These are phyloP conservation scores for Lactarius trivialis DNA, from an alignment of 768 basidiomycete genomes.

Conservation along the genomic window DNA sequence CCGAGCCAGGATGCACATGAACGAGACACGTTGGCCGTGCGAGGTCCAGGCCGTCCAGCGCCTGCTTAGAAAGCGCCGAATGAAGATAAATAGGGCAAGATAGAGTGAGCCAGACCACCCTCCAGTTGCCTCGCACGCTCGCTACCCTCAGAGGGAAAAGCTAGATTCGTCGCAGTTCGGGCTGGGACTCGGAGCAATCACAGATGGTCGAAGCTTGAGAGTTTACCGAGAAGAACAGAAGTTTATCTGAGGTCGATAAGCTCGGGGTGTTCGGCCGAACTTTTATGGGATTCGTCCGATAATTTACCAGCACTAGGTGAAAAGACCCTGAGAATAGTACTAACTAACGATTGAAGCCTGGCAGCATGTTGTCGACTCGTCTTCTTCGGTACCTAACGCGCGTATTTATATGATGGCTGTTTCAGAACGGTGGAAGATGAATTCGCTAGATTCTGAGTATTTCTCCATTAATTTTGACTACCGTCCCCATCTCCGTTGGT, in stretches of 20 bases:
- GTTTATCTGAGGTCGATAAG: not conserved
- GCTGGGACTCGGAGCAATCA: no score
- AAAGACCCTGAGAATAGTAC: no score
- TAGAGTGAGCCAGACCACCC: not conserved
- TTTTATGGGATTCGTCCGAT: not conserved
- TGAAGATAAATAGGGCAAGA: not conserved
- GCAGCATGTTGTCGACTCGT: no score
- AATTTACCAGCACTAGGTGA: no score
- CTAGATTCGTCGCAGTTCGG: not conserved
- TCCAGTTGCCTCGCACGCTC: not conserved
- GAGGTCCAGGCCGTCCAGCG: not conserved
- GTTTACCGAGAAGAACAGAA: not conserved
- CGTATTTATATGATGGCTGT: no score
- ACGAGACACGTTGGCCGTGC: not conserved
- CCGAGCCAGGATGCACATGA: not conserved
- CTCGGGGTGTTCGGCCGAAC: not conserved
- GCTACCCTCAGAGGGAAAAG: not conserved
- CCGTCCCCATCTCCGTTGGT: no score
- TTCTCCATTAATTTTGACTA: no score
- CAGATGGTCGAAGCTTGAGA: not conserved
- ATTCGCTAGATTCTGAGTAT: no score
- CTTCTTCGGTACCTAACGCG: no score
- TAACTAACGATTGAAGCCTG: no score
- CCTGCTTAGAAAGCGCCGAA: conserved; percentile 1
- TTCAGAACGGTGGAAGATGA: no score